Base-by-base conservation (phyloP, 176 grass and related monocot species). In the Carex pumila region DNA sequence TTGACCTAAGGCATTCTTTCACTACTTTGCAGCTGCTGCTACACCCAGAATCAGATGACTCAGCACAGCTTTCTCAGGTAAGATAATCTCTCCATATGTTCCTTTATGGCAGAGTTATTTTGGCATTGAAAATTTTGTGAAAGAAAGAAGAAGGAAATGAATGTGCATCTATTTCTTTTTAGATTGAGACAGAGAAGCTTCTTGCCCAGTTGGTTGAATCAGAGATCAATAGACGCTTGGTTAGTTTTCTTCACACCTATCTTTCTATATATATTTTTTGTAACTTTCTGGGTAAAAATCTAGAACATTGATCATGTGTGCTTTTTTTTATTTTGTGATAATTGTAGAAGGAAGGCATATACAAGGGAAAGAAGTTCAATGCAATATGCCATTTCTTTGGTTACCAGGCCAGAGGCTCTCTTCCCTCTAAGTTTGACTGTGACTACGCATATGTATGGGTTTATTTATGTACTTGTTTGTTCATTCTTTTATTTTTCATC, bases 111-210 rank as follows among this genome's bases (percentile, higher is more conserved):
- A 14, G 45, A 39, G 3, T 39, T 52, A 2, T 82, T 54, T 67
- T 21, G 63, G 43, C 43, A 74, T 21, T 65, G 45, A 6, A 49
- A 74, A 30, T 67, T 66, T 82, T 66, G 45, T 67, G 45, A 74
- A 21, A 3, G n/a, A 39, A 19, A n/a, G 15, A 3, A 43, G 19
- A 19, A n/a, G 15, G 5, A 76, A 41, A 61, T 41, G 4, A 61
- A 15, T 71, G 12, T 49, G 81, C 5, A 19, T 80, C 12, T 52
- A 85, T 86, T 76, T 84, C 29, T 62, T 12, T 89, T 70, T 74
- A 99, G 96, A 99, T 99, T 89, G 96, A 99, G 79, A 99, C 89
- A 50, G 96, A 99, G 87, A 95, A 99, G 83, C 96, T 99, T 95
- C 91, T 99, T 41, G 96, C 91, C 25, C 96, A 99, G 74, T 89